Evolutionary conservation across 2,329 filamentous ascomycete genomes (phyloP).

Genomic region (Penicillium expansum): DNA sequence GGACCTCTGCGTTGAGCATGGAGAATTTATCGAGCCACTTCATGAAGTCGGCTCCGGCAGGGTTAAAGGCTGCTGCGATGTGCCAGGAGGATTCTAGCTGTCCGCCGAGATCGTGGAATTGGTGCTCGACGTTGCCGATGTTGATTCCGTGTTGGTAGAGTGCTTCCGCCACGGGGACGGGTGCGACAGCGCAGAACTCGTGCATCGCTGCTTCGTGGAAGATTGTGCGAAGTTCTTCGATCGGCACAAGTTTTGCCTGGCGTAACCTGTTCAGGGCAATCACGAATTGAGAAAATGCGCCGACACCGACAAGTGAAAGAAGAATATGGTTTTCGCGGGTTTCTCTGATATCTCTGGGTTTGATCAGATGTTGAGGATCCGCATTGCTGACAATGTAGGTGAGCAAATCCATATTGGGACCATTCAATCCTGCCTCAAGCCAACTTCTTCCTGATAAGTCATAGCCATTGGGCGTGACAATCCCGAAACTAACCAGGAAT

Average conservation of each 20-base stretch:
- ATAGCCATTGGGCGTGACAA: not conserved
- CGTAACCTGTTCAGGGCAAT: not conserved
- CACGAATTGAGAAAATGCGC: not conserved
- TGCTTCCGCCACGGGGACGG: not conserved
- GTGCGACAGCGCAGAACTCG: constrained; percentile 3
- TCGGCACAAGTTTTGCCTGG: not conserved
- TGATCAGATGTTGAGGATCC: not conserved
- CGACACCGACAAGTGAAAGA: not conserved
- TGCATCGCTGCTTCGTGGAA: constrained; percentile 2
- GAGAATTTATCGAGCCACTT: constrained; percentile 2
- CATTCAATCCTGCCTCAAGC: constrained; percentile 2
- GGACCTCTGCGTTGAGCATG: not conserved
- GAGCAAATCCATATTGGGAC: constrained; percentile 1
- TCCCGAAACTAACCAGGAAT: not conserved
- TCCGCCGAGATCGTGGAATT: constrained; percentile 1
- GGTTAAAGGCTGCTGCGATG: constrained; percentile 8
- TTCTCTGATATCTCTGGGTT: not conserved
- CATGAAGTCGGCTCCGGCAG: not conserved
- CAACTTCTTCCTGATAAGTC: constrained; percentile 4
- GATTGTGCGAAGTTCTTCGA: not conserved
- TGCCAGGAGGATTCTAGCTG: constrained; percentile 8
- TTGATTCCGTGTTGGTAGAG: constrained; percentile 3
- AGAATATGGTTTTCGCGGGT: not conserved
- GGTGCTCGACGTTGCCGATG: constrained; percentile 1
- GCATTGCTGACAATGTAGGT: not conserved